Evolutionary conservation across 371 early-diverging fungal species (phyloP).

Genomic region (Mortierella sp.): DNA sequence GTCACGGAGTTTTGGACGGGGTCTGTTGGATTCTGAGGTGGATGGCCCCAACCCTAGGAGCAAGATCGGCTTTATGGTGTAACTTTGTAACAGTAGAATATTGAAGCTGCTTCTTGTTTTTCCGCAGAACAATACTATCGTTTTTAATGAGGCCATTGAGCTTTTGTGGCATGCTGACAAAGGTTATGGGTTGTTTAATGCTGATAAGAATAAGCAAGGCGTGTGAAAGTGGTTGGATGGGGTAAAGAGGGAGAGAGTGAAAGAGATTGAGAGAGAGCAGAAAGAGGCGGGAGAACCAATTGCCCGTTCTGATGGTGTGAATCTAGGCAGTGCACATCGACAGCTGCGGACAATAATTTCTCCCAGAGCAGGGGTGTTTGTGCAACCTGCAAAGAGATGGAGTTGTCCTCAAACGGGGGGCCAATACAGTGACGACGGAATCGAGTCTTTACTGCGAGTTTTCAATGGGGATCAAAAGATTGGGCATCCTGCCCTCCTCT

Average conservation of each 20-base stretch:
- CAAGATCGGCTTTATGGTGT: constrained; percentile 29
- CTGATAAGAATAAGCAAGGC: not conserved
- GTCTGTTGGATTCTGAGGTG: constrained; percentile 27
- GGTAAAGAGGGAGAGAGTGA: not conserved
- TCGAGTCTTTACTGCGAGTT: no score
- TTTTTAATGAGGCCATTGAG: not conserved
- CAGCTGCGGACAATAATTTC: not conserved
- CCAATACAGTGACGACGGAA: no score
- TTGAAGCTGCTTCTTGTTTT: not conserved
- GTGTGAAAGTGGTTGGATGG: not conserved
- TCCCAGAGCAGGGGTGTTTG: no score
- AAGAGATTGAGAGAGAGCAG: not conserved
- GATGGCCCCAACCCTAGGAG: constrained; percentile 17
- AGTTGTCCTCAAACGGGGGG: no score
- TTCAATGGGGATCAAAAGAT: no score
- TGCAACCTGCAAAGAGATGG: no score
- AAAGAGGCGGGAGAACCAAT: constrained; percentile 3
- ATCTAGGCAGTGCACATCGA: not conserved
- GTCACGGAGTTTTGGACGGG: constrained; percentile 30
- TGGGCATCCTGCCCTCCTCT: no score
- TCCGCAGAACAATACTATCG: not conserved
- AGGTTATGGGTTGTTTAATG: not conserved
- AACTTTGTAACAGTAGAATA: no score
- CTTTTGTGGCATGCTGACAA: not conserved
- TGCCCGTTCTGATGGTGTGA: not conserved